Evolutionary conservation across 2,329 filamentous ascomycete species (phyloP), one percentile per base, ranked within the genome.

Genomic region (Aspergillus fischeri): DNA sequence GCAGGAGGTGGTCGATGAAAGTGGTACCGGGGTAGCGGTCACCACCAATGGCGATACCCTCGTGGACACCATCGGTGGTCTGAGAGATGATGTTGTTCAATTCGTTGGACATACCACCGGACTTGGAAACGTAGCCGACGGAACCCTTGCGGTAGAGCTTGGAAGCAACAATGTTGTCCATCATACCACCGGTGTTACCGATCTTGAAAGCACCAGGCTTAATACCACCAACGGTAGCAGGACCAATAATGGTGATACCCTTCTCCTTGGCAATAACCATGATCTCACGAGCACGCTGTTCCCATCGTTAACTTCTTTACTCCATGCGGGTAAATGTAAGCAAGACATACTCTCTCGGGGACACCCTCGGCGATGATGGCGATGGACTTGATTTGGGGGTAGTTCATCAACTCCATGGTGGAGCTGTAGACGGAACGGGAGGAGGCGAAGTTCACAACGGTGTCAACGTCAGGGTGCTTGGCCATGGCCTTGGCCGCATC

Each of bases 181-280:
- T 99, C 94, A 99, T 99, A 80, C 94, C 94, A 86, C 94, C 94
- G 71, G 94, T 99, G 86, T 99, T 99, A 77, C 94, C 94, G 66
- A 99, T 99, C 87, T 97, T 99, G 90, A 93, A 99, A 77, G 90
- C 91, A 78, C 94, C 94, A 62, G 94, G 94, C 87, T 97, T 99
- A 83, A 99, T 97, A 73, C 94, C 94, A 86, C 94, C 94, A 63
- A 99, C 94, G 56, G 94, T 99, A 70, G 94, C 94, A 64, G 94
- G 94, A 65, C 94, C 94, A 74, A 99, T 97, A 78, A 99, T 99
- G 78, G 92, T 97, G 75, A 99, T 89, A 63, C 93, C 93, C 89
- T 97, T 99, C 86, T 97, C 93, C 82, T 94, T 85, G 67, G 94
- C 94, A 68, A 96, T 88, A 75, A 97, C 89, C 75, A 96, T 86